Conservation (phyloP, 1,284 basidiomycete genomes). For the Naganishia sp. region DNA sequence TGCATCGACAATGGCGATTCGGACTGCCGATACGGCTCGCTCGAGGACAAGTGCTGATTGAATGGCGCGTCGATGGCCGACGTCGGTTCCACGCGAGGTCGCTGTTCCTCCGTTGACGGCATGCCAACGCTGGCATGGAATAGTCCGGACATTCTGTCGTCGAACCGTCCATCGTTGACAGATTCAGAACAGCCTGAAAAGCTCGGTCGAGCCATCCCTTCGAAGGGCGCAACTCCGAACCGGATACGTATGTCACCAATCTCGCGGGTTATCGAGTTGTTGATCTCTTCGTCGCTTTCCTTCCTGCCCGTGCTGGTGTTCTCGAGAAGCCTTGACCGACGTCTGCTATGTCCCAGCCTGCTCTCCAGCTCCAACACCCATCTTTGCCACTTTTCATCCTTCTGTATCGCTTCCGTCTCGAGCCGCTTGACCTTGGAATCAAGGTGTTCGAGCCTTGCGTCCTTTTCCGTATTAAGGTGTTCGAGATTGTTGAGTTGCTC, state of each 20-base stretch:
- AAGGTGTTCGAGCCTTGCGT: conserved; percentile 15
- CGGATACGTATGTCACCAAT: conserved; percentile 13
- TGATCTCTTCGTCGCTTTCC: conserved; percentile 1
- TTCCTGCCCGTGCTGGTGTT: not conserved
- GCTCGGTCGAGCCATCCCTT: too few relatives aligned
- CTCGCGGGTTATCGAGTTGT: conserved; percentile 10
- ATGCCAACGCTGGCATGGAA: conserved; percentile 5
- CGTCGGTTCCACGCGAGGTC: not conserved
- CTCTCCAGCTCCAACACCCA: conserved; percentile 24
- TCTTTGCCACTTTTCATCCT: conserved; percentile 14
- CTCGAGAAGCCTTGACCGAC: conserved; percentile 10
- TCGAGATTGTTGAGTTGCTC: conserved; percentile 24
- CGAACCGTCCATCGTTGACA: not conserved
- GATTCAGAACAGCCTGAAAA: not conserved
- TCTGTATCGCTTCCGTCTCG: conserved; percentile 6
- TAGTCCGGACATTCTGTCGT: conserved; percentile 8
- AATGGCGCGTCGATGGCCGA: not conserved
- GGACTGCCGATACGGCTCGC: conserved; percentile 1
- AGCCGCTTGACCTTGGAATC: conserved; percentile 18
- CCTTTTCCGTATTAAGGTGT: conserved; percentile 18
- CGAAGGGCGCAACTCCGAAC: not conserved
- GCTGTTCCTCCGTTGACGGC: not conserved
- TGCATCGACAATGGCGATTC: conserved; percentile 15
- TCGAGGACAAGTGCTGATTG: not conserved
- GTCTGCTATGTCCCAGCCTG: conserved; percentile 7